A percentile compares a stretch with the other conserved stretches of the same genome.
Evolutionary conservation across 75 land plant genomes (phyloP).

Genomic region (Pinus albicaulis): DNA sequence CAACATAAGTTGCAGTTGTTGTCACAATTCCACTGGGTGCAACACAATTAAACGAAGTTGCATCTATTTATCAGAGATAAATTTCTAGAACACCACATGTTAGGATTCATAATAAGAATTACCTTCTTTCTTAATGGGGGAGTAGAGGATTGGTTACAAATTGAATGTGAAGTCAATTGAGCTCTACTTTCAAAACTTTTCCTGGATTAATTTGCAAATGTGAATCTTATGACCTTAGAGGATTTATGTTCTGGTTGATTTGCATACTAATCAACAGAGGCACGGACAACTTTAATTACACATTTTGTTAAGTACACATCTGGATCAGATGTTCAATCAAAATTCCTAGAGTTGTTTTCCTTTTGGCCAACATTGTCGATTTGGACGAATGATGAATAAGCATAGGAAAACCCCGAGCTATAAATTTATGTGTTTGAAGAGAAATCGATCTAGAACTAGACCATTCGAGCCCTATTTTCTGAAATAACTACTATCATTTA

Average conservation of each 20-base stretch:
- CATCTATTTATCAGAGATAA: not conserved
- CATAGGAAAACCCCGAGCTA: not conserved
- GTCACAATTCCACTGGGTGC: constrained; percentile 13
- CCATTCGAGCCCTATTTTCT: no score
- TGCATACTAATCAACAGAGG: constrained; percentile 35
- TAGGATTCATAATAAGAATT: not conserved
- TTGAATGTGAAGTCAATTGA: not conserved
- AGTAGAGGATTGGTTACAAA: no score
- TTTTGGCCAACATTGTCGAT: not conserved
- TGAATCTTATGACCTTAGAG: constrained; percentile 8
- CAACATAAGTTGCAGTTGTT: constrained; percentile 96
- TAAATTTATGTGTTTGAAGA: not conserved
- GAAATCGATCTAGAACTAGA: no score
- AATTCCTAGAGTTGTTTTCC: constrained; percentile 12
- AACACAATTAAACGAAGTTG: not conserved
- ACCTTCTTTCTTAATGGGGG: not conserved
- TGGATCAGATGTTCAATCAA: constrained; percentile 30
- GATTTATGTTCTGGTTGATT: constrained; percentile 23
- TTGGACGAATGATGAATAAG: not conserved
- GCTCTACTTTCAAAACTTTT: constrained; percentile 3
- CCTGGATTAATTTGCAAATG: not conserved
- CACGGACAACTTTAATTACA: constrained; percentile 19
- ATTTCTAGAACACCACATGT: not conserved
- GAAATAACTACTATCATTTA: no score
- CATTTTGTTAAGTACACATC: constrained; percentile 21